Evolutionary conservation across 352 stramenopile species (phyloP).

Genomic region (Pythium scleroteichum): DNA sequence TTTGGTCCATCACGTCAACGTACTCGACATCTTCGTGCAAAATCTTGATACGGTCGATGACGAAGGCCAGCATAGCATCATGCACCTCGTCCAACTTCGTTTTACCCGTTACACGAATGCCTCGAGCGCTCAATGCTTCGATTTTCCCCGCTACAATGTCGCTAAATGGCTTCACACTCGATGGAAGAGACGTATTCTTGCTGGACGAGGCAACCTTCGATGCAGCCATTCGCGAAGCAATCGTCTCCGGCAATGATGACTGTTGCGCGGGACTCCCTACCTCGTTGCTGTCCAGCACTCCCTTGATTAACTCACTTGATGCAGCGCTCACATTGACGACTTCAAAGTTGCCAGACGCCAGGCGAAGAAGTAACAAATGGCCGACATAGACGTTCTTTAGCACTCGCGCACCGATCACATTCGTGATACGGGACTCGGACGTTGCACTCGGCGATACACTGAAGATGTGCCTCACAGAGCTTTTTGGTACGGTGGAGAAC

Average conservation of each 20-base stretch:
- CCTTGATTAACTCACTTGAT: slow-evolving; percentile 71
- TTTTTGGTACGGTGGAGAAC: slow-evolving; percentile 62
- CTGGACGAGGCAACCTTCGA: slow-evolving; percentile 24
- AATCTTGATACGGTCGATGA: slow-evolving; percentile 72
- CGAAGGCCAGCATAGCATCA: slow-evolving; percentile 70
- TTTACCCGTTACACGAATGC: slow-evolving; percentile 63
- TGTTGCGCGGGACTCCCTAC: slow-evolving; percentile 16
- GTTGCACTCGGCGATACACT: slow-evolving; percentile 52
- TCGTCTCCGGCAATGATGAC: slow-evolving; percentile 46
- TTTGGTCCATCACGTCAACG: slow-evolving; percentile 65
- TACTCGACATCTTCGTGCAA: slow-evolving; percentile 81
- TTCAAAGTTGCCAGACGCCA: slow-evolving; percentile 73
- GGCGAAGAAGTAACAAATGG: slow-evolving; percentile 70
- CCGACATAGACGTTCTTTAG: slow-evolving; percentile 80
- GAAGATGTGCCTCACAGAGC: slow-evolving; percentile 75
- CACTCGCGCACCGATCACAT: slow-evolving; percentile 63
- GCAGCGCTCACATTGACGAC: slow-evolving; percentile 79
- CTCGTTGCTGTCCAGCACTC: slow-evolving; percentile 41
- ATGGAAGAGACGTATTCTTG: slow-evolving; percentile 24
- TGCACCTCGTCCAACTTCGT: slow-evolving; percentile 67
- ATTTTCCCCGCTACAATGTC: slow-evolving; percentile 70
- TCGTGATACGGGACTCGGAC: slow-evolving; percentile 26
- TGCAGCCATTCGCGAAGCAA: slow-evolving; percentile 52
- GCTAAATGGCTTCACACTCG: slow-evolving; percentile 44
- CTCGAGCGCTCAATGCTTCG: slow-evolving; percentile 47